Evolutionary conservation across 129 eudicot genomes (phyloP), one percentile per base, ranked within the genome.

Genomic region (Artemisia annua): DNA sequence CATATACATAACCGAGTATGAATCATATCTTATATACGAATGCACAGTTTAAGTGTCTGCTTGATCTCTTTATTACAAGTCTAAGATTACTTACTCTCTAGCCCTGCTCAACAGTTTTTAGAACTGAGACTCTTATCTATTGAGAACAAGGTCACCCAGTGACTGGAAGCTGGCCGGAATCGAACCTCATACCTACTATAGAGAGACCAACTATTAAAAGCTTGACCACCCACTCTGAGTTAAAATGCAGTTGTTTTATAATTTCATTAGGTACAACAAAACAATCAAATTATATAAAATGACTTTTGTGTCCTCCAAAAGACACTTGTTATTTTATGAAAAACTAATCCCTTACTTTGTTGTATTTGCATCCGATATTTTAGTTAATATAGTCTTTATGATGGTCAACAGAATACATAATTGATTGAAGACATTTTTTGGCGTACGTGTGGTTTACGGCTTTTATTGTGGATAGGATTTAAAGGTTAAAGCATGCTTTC

Each of bases 401-500:
- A 50, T 73, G 71, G 78, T 74, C 55, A 75, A 75, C 28, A 53
- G 22, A 65, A 39, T 77, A 35, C n/a, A 70, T 80, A 81, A 58
- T 75, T 79, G 74, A 63, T 63, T 54, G 52, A 28, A 57, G 79
- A 67, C 59, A 50, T 64, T 80, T 74, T 11, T 50, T 69, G 67
- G 76, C 79, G 28, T 75, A 60, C 78, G 83, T 67, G 79, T 55
- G 80, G 71, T 80, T 73, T 66, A 67, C 79, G 74, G 79, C 75
- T 73, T 73, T 75, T 85, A 15, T 75, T 71, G 74, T 64, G 84
- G 83, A 75, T 82, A 75, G 76, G 72, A 73, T 74, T 75, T 67
- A 72, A 82, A 82, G 83, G 66, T 57, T 58, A 74, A 75, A 75
- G 81, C 55, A 61, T 74, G 22, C 22, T 20, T 20, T 0, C 22